Evolutionary conservation across 2,329 filamentous ascomycete genomes (phyloP).

Genomic region (Fusarium sp.): DNA sequence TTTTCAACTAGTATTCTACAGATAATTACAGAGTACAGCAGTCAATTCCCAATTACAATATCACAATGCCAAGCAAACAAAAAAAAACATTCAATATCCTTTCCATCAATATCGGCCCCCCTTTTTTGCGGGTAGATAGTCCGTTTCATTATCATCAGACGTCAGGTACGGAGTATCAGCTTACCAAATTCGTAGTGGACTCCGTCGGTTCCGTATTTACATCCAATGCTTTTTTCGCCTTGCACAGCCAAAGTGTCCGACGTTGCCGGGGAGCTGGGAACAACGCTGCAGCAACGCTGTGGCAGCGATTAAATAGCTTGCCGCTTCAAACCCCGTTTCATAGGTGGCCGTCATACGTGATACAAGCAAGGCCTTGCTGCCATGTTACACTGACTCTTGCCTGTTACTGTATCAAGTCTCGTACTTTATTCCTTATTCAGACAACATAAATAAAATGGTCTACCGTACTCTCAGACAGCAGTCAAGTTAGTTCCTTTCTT

Average conservation of each 20-base stretch:
- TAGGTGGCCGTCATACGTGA: not conserved
- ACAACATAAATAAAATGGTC: not conserved
- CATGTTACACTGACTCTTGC: not conserved
- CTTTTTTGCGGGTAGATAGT: constrained; percentile 3
- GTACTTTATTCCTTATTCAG: not conserved
- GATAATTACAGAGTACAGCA: not conserved
- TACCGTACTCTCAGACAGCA: not conserved
- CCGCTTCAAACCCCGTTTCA: not conserved
- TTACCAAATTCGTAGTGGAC: constrained; percentile 5
- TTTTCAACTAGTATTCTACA: not conserved
- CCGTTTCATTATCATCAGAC: not conserved
- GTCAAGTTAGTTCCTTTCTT: not conserved
- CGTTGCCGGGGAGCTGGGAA: constrained; percentile 25
- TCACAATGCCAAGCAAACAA: not conserved
- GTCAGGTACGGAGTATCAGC: constrained; percentile 11
- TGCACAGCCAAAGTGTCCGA: constrained; percentile 12
- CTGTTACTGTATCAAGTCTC: not conserved
- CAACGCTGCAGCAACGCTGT: constrained; percentile 12
- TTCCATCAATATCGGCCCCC: not conserved
- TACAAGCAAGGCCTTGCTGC: not conserved
- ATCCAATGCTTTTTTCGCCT: constrained; percentile 8
- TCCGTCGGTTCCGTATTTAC: constrained; percentile 5
- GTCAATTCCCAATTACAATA: not conserved
- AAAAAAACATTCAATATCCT: not conserved
- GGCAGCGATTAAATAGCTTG: constrained; percentile 5